A percentile compares a stretch with the other conserved stretches of the same genome.
phyloP scores from a whole-genome alignment of 2,329 filamentous ascomycete species.

The Aspergillus nomiae region DNA sequence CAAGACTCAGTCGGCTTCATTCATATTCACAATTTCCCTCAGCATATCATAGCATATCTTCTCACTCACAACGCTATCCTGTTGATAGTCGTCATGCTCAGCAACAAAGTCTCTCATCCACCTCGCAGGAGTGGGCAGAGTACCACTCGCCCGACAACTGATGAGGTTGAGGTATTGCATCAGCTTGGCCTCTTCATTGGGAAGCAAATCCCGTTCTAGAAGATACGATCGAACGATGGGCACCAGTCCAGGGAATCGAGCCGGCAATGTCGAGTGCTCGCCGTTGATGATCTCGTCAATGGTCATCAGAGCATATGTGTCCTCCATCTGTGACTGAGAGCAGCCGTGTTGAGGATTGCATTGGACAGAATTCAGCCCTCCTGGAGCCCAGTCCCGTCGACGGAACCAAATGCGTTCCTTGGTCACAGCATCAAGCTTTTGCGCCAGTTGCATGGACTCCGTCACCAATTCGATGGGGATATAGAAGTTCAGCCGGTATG shows the following conservation, averaged over 20 bases:
- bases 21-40: not conserved
- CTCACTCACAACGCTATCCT: slow-evolving; percentile 17
- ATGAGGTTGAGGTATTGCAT: slow-evolving; percentile 15
- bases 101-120: slow-evolving; percentile 20
- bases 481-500: slow-evolving; percentile 87
- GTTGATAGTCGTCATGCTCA: slow-evolving; percentile 13
- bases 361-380: not conserved
- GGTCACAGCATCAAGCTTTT: slow-evolving; percentile 74
- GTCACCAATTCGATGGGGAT: slow-evolving; percentile 79
- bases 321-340: not conserved
- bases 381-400: slow-evolving; percentile 71
- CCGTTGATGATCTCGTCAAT: slow-evolving; percentile 19
- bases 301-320: slow-evolving; percentile 10
- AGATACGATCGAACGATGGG: slow-evolving; percentile 15
- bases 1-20: not conserved
- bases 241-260: slow-evolving; percentile 15
- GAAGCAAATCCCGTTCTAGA: slow-evolving; percentile 7
- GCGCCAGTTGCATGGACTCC: slow-evolving; percentile 90
- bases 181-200: slow-evolving; percentile 6
- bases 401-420: slow-evolving; percentile 81
- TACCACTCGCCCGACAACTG: slow-evolving; percentile 13
- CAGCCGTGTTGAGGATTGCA: not conserved
- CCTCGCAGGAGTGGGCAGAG: slow-evolving; percentile 15
- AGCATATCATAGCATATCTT: slow-evolving; percentile 19
- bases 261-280: not conserved